Percentiles rank a stretch among this genome's conserved stretches.
Conservation (phyloP, 768 basidiomycete genomes). For the Austroboletus festivus region DNA sequence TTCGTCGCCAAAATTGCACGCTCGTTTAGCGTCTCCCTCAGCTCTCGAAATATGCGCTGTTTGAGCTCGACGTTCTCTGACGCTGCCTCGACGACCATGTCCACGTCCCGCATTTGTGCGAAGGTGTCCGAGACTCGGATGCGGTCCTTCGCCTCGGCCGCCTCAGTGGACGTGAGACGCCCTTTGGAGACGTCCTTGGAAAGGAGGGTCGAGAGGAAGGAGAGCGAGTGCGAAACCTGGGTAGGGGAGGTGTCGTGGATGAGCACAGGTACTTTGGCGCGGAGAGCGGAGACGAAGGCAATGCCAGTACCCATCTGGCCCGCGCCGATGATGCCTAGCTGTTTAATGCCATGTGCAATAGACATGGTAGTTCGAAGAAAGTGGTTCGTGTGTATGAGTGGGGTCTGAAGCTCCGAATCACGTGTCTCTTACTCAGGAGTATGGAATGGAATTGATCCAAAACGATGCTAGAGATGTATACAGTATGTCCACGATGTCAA, state of each 20-base stretch:
- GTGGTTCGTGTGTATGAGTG: too few relatives aligned
- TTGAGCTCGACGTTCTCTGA: conserved; percentile 83
- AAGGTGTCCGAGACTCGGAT: conserved; percentile 62
- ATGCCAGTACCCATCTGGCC: conserved; percentile 95
- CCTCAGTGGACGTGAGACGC: conserved; percentile 61
- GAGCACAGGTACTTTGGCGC: conserved; percentile 81
- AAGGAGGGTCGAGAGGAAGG: conserved; percentile 76
- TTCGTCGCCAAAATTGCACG: conserved; percentile 86
- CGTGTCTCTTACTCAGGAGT: conserved; percentile 1
- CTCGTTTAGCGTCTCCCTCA: conserved; percentile 66
- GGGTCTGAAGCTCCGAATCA: conserved; percentile 11
- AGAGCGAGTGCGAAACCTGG: conserved; percentile 71
- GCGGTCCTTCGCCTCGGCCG: conserved; percentile 68
- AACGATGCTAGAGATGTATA: too few relatives aligned
- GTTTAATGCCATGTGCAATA: conserved; percentile 68
- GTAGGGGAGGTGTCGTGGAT: conserved; percentile 76
- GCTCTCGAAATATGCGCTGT: conserved; percentile 65
- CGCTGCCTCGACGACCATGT: conserved; percentile 93
- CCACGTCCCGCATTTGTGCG: conserved; percentile 68
- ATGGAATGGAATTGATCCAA: too few relatives aligned
- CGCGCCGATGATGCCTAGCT: conserved; percentile 75
- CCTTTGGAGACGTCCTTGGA: conserved; percentile 89
- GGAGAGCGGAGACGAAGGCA: conserved; percentile 79
- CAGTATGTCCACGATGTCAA: conserved; percentile 6
- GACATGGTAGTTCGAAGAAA: conserved; percentile 5